phyloP scores from a whole-genome alignment of 257 asterid species.

The Plantago major region DNA sequence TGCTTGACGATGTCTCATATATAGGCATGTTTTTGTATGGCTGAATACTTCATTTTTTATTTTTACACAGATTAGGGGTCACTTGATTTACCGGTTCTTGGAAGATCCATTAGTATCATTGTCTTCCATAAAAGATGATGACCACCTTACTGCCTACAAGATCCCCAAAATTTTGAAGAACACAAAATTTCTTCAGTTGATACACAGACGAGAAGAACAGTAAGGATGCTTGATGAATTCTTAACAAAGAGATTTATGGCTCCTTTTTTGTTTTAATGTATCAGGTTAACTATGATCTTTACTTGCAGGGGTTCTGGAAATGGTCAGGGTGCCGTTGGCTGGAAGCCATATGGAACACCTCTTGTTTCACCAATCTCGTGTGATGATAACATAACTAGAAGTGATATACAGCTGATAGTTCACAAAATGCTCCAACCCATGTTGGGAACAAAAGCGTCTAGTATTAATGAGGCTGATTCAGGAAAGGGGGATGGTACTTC shows the following conservation, averaged over 20 bases:
- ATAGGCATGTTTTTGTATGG: constrained; percentile 14
- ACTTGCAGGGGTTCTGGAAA: constrained; percentile 62
- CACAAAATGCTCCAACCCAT: constrained; percentile 80
- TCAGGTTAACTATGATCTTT: constrained; percentile 15
- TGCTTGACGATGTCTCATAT: constrained; percentile 16
- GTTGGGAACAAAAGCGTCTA: constrained; percentile 47
- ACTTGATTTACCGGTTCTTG: constrained; percentile 76
- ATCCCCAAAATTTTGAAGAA: constrained; percentile 70
- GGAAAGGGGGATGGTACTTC: constrained; percentile 45
- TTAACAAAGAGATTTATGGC: neutral
- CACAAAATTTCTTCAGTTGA: constrained; percentile 85
- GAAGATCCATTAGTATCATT: constrained; percentile 83
- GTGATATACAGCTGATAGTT: constrained; percentile 84
- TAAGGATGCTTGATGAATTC: constrained; percentile 30
- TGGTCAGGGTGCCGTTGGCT: constrained; percentile 64
- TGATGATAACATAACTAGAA: constrained; percentile 72
- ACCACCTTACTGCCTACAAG: constrained; percentile 92
- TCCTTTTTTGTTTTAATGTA: constrained; percentile 9
- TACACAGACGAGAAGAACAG: constrained; percentile 95
- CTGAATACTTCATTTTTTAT: constrained; percentile 19
- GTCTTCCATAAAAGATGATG: constrained; percentile 85
- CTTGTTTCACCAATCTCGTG: constrained; percentile 90
- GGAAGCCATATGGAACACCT: constrained; percentile 99
- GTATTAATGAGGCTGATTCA: constrained; percentile 32
- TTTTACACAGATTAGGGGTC: constrained; percentile 75